phyloP scores from a whole-genome alignment of 2,329 filamentous ascomycete genomes.

The Cercospora sp. region DNA sequence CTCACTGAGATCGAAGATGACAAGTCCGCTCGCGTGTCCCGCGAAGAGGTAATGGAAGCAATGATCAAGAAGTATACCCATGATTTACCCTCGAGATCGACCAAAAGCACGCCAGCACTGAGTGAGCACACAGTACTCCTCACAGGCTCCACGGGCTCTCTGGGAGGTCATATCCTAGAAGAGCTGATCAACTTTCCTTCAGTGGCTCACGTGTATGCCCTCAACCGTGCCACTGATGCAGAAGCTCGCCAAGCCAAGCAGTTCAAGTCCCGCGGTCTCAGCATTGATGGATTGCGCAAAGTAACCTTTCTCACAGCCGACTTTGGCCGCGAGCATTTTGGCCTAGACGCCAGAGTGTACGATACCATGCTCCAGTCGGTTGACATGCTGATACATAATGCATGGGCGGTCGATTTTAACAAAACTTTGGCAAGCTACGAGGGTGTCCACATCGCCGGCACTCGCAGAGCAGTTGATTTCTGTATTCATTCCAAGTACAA shows the following conservation, averaged over 20 bases:
- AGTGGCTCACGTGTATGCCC: slow-evolving; percentile 36
- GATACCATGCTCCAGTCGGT: slow-evolving; percentile 25
- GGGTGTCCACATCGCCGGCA: slow-evolving; percentile 33
- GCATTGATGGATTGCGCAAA: slow-evolving; percentile 28
- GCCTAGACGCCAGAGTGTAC: slow-evolving; percentile 24
- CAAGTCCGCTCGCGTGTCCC: neutral
- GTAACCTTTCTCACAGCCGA: slow-evolving; percentile 32
- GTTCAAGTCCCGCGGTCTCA: slow-evolving; percentile 27
- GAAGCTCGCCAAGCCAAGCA: slow-evolving; percentile 27
- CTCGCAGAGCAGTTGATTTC: slow-evolving; percentile 34
- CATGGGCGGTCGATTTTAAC: slow-evolving; percentile 44
- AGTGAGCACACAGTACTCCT: slow-evolving; percentile 34
- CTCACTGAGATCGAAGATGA: slow-evolving; percentile 19
- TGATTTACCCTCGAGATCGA: slow-evolving; percentile 18
- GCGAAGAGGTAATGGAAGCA: slow-evolving; percentile 29
- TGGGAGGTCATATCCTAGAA: slow-evolving; percentile 39
- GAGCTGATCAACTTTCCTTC: slow-evolving; percentile 30
- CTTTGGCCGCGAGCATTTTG: slow-evolving; percentile 31
- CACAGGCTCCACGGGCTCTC: slow-evolving; percentile 41
- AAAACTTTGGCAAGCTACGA: slow-evolving; percentile 37
- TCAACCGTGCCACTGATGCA: slow-evolving; percentile 35
- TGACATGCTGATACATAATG: slow-evolving; percentile 40
- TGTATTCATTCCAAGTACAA: slow-evolving; percentile 28
- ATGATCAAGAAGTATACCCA: slow-evolving; percentile 37
- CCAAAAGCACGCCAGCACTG: neutral